Base-by-base conservation (phyloP, 2,329 filamentous ascomycete species). In the Pestalotiopsis sp. region DNA sequence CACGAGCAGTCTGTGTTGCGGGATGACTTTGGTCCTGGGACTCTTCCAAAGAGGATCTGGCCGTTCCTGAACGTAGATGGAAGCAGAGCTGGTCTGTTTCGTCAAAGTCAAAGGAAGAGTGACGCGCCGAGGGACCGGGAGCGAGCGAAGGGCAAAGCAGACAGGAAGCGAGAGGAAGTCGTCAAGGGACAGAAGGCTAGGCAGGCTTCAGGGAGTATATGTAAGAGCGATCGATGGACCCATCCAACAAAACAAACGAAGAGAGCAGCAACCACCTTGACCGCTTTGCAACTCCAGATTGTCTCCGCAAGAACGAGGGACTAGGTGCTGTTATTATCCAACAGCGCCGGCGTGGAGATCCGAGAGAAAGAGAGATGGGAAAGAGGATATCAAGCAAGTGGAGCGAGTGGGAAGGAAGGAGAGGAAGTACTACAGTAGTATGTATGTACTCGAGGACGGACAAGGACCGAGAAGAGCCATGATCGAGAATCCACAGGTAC, bases 251-350 rank as follows among this genome's bases (percentile, higher is more conserved):
- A 52, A 52, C 17, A 52, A 52, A 52, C 45, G 20, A 20, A 52
- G 20, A n/a, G 45, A 52, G 45, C 45, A 36, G 14, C 27, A 59
- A 59, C 57, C 36, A 36, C 27, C 45, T 52, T 61, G 25, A 61
- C 36, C 31, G 25, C 25, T 39, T 36, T 39, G 31, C 25, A 39
- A 20, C 31, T 39, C 59, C 31, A 36, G 31, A 36, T 36, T 36
- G 36, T 27, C 59, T 61, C 59, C 59, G 59, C 59, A 61, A 61
- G 38, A 59, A 27, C 36, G 59, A 39, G 59, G 38, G 45, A 52
- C 45, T 52, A 52, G 6, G 45, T 17, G 20, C 17, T 52, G 20
- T 20, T 52, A 52, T 52, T 61, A 39, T 61, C 59, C 59, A 61
- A 61, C 27, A 61, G 31, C 27, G 27, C 36, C 59, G 59, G 59